phyloP scores from a whole-genome alignment of 179 eudicot species.

The Beta corolliflora region DNA sequence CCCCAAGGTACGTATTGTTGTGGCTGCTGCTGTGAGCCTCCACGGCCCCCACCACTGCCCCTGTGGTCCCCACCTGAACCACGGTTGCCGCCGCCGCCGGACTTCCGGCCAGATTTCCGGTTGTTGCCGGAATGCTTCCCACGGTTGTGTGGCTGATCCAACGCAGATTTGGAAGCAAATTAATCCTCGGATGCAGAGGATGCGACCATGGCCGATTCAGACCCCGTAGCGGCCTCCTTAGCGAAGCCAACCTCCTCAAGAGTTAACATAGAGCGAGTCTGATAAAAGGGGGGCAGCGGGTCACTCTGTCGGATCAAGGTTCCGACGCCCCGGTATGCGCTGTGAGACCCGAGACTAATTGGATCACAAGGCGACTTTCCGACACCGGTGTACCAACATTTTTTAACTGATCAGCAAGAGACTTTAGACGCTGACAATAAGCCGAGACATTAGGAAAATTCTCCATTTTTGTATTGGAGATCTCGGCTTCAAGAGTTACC shows the following conservation, averaged over 20 bases:
- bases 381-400: neutral
- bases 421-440: neutral
- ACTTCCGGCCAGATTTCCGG: too few species aligned
- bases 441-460: neutral
- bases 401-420: neutral
- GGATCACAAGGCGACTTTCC: neutral
- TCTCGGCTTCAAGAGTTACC: slow-evolving; percentile 11
- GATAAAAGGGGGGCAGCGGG: neutral
- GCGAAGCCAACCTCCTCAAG: neutral
- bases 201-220: neutral
- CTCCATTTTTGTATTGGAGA: neutral
- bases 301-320: neutral
- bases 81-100: too few species aligned
- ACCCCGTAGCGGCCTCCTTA: neutral
- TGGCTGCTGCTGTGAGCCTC: too few species aligned
- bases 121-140: too few species aligned
- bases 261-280: neutral
- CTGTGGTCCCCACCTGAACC: too few species aligned
- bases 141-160: too few species aligned
- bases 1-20: too few species aligned
- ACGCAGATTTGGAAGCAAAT: too few species aligned
- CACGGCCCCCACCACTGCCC: too few species aligned
- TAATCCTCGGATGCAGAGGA: neutral
- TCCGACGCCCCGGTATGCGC: neutral
- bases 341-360: neutral